These are phyloP conservation scores for Tetragonia tetragonoides DNA, from an alignment of 148 eudicot species.

Conservation along the genomic window DNA sequence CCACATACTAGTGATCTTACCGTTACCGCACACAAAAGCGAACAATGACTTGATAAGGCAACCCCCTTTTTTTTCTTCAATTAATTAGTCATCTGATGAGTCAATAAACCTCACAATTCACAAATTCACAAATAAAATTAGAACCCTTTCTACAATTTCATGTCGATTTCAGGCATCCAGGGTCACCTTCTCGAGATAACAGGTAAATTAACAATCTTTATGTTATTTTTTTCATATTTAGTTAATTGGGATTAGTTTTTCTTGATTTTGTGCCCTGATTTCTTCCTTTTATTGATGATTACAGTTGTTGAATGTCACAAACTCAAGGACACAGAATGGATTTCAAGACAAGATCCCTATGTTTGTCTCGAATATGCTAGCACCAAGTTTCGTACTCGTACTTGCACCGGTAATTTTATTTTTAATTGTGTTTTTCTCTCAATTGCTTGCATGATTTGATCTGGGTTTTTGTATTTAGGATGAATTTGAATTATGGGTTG, in stretches of 20 bases:
- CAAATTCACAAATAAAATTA: neutral
- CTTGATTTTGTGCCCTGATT: neutral
- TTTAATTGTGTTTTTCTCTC: neutral
- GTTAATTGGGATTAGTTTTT: neutral
- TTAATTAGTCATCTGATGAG: neutral
- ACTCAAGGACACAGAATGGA: constrained; percentile 87
- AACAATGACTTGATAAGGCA: too few species aligned
- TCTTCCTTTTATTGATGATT: neutral
- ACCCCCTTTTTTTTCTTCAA: neutral
- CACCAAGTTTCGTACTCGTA: constrained; percentile 69
- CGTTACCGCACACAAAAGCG: too few species aligned
- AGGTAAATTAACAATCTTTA: constrained; percentile 32
- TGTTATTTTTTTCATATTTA: neutral
- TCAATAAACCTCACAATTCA: neutral
- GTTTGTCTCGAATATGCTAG: constrained; percentile 72
- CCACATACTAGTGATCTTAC: too few species aligned
- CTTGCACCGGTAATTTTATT: constrained; percentile 57
- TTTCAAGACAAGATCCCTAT: constrained; percentile 89
- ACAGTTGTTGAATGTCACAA: constrained; percentile 66
- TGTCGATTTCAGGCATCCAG: constrained; percentile 67
- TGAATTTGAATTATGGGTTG: constrained; percentile 10
- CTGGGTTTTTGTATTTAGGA: constrained; percentile 1
- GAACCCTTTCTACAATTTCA: constrained; percentile 25
- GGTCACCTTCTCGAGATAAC: constrained; percentile 76
- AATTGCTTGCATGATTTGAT: constrained; percentile 10